A percentile compares a stretch with the other conserved stretches of the same genome.
These are phyloP conservation scores for Exophiala bonariae DNA, from an alignment of 2,329 filamentous ascomycete genomes.

Conservation along the genomic window DNA sequence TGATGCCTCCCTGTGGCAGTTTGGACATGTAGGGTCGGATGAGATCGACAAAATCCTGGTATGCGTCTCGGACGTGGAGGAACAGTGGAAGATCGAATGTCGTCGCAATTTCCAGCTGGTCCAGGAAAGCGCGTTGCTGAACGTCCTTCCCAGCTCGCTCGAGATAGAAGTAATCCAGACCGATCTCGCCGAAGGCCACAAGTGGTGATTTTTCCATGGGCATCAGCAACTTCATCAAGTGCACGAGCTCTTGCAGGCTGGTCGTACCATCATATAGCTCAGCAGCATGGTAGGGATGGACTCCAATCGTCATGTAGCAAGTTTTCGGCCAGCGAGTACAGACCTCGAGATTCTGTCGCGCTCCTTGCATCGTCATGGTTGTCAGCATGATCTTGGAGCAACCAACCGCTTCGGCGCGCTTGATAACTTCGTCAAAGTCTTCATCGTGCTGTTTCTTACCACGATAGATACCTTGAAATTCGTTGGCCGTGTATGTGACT, in stretches of 20 bases:
- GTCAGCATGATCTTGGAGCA: slow-evolving; percentile 8
- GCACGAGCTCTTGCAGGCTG: slow-evolving; percentile 3
- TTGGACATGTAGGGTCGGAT: slow-evolving; percentile 40
- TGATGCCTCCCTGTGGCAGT: slow-evolving; percentile 61
- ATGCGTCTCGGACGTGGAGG: slow-evolving; percentile 39
- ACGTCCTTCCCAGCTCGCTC: slow-evolving; percentile 43
- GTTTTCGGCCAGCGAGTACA: slow-evolving; percentile 29
- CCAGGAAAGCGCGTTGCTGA: slow-evolving; percentile 42
- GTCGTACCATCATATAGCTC: slow-evolving; percentile 38
- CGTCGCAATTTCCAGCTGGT: slow-evolving; percentile 43
- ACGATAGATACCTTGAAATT: slow-evolving; percentile 54
- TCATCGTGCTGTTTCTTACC: slow-evolving; percentile 50
- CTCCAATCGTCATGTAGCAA: slow-evolving; percentile 50
- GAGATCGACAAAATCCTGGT: slow-evolving; percentile 44
- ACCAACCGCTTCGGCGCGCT: slow-evolving; percentile 2
- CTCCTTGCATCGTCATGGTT: slow-evolving; percentile 43
- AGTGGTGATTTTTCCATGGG: slow-evolving; percentile 33
- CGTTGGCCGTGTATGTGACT: slow-evolving; percentile 32
- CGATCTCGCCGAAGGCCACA: slow-evolving; percentile 51
- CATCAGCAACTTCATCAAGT: slow-evolving; percentile 29
- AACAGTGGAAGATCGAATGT: slow-evolving; percentile 35
- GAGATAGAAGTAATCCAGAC: slow-evolving; percentile 52
- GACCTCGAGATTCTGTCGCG: slow-evolving; percentile 44
- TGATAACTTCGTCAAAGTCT: slow-evolving; percentile 39
- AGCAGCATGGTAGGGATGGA: slow-evolving; percentile 53